phyloP scores from a whole-genome alignment of 495 filamentous ascomycete species.

The Xylaria bambusicola region DNA sequence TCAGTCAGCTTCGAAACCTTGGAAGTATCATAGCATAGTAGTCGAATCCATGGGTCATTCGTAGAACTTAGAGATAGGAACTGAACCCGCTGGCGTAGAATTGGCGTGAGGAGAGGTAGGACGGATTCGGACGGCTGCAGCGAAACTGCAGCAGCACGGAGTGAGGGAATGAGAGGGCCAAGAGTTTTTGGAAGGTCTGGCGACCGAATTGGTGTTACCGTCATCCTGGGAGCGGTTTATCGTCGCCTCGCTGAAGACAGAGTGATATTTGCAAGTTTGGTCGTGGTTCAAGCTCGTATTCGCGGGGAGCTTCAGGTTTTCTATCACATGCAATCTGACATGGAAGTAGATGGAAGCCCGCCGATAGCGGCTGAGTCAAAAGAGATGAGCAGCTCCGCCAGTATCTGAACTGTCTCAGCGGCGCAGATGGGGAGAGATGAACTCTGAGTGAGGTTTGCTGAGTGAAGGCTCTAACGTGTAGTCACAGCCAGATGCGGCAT shows the following conservation, averaged over 20 bases:
- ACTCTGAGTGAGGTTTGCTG: not conserved
- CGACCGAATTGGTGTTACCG: slow-evolving; percentile 52
- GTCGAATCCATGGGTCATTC: slow-evolving; percentile 78
- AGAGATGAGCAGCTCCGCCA: not conserved
- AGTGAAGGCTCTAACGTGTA: not conserved
- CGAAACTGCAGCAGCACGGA: slow-evolving; percentile 83
- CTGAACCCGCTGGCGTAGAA: slow-evolving; percentile 84
- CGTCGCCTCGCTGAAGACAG: not conserved
- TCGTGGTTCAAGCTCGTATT: not conserved
- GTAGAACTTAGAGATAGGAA: slow-evolving; percentile 64
- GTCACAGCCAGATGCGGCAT: not conserved
- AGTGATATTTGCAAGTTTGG: not conserved
- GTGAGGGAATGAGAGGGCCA: slow-evolving; percentile 75
- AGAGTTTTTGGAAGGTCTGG: slow-evolving; percentile 68
- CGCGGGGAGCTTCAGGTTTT: not conserved
- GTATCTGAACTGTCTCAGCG: not conserved
- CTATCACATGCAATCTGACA: slow-evolving; percentile 5
- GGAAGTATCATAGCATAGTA: slow-evolving; percentile 80
- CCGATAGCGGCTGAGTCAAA: not conserved
- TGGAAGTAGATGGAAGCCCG: slow-evolving; percentile 7
- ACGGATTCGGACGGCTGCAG: slow-evolving; percentile 73
- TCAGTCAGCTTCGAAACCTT: slow-evolving; percentile 67
- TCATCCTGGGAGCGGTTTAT: slow-evolving; percentile 22
- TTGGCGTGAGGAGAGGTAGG: slow-evolving; percentile 82
- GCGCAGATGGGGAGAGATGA: not conserved